Percentiles rank a stretch among this genome's conserved stretches.
Conservation (phyloP, 1,284 basidiomycete species). For the Polyporus tsugae region DNA sequence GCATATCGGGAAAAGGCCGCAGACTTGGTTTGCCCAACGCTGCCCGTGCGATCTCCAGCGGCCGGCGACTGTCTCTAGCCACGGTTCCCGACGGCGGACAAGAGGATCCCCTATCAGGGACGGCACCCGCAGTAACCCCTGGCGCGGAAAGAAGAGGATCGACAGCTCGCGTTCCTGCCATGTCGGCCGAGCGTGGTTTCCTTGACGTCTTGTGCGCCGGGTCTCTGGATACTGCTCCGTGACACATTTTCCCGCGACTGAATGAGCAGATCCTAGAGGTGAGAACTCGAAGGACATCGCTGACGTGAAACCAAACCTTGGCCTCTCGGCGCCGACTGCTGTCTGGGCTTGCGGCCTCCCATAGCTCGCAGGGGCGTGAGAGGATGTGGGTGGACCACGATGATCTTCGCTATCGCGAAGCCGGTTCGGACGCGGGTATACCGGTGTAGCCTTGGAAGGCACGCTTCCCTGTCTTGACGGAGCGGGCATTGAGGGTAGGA, state of each 20-base stretch:
- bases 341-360: conserved; percentile 12
- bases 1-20: conserved; percentile 27
- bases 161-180: conserved; percentile 5
- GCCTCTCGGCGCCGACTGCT: conserved; percentile 14
- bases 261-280: conserved; percentile 20
- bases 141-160: conserved; percentile 13
- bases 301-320: conserved; percentile 33
- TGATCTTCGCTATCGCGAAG: conserved; percentile 10
- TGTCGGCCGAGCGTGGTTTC: conserved; percentile 17
- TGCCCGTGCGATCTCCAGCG: conserved; percentile 1
- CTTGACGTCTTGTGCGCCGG: conserved; percentile 14
- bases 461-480: neutral
- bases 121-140: neutral
- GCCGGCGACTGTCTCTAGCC: neutral
- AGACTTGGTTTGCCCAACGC: conserved; percentile 10
- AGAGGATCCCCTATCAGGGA: conserved; percentile 6
- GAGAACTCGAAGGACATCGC: conserved; percentile 19
- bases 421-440: neutral
- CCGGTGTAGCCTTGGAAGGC: conserved; percentile 6
- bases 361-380: conserved; percentile 12
- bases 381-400: conserved; percentile 2
- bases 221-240: conserved; percentile 13
- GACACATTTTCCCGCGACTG: conserved; percentile 15
- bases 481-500: conserved; percentile 8
- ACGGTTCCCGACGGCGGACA: neutral